Percentiles rank a stretch among this genome's conserved stretches.
These are phyloP conservation scores for Emergomyces orientalis DNA, from an alignment of 2,329 filamentous ascomycete species.

Conservation along the genomic window DNA sequence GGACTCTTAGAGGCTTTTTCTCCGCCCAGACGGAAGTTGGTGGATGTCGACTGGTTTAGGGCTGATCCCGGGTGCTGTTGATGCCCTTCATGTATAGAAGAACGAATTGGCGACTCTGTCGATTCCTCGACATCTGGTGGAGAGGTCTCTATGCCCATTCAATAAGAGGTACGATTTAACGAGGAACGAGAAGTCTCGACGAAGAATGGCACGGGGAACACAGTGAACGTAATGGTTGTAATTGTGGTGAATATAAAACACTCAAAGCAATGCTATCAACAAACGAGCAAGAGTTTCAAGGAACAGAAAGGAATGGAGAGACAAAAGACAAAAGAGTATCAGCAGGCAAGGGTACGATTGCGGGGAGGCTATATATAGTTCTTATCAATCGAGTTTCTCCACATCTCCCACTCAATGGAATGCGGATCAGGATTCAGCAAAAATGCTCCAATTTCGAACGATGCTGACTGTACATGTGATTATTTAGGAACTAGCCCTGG, in stretches of 20 bases:
- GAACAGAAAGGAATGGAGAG: not conserved
- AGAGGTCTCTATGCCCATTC: conserved; percentile 34
- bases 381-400: not conserved
- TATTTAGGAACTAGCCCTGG: not conserved
- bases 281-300: not conserved
- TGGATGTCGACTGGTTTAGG: conserved; percentile 17
- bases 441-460: not conserved
- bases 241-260: not conserved
- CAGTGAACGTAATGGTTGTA: not conserved
- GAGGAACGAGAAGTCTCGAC: not conserved
- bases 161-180: conserved; percentile 18
- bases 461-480: not conserved
- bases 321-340: too few species aligned
- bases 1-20: conserved; percentile 16
- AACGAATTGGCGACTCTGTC: conserved; percentile 34
- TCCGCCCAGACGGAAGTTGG: conserved; percentile 10
- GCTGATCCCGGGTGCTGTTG: conserved; percentile 15
- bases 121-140: conserved; percentile 34
- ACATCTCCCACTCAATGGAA: not conserved
- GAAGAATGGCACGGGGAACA: not conserved
- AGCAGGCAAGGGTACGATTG: not conserved
- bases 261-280: not conserved
- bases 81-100: conserved; percentile 22
- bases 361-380: not conserved
- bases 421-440: not conserved